phyloP scores from a whole-genome alignment of 164 flowering plant species.

The Annona cherimola region DNA sequence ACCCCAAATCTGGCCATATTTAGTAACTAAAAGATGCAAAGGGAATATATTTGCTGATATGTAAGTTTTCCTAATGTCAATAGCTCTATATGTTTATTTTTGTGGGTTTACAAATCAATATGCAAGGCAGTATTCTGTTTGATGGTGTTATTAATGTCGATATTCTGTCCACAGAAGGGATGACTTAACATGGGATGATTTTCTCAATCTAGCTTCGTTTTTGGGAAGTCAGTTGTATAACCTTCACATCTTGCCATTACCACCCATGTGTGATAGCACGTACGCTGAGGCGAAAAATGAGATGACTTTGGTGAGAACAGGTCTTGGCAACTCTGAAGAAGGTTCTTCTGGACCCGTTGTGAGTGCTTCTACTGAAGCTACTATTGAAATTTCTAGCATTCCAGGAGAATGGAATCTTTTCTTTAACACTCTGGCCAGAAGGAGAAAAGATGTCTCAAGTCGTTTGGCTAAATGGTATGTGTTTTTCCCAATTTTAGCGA shows the following conservation, averaged over 20 bases:
- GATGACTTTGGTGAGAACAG: conserved; percentile 3
- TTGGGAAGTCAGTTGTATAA: conserved; percentile 73
- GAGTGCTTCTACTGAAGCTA: conserved; percentile 22
- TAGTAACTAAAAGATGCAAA: conserved; percentile 72
- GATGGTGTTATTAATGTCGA: conserved; percentile 1
- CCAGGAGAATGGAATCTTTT: conserved; percentile 56
- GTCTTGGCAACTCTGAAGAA: not conserved
- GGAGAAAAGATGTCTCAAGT: conserved; percentile 40
- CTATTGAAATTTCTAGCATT: conserved; percentile 15
- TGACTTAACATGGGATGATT: conserved; percentile 47
- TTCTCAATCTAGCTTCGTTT: conserved; percentile 61
- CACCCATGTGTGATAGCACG: conserved; percentile 25
- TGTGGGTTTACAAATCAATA: not conserved
- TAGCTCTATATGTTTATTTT: not conserved
- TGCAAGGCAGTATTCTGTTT: not conserved
- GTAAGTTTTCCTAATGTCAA: conserved; percentile 38
- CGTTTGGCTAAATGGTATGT: conserved; percentile 73
- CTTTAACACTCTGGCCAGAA: conserved; percentile 40
- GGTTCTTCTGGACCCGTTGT: conserved; percentile 4
- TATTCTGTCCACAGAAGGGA: conserved; percentile 60
- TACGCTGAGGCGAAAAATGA: conserved; percentile 15
- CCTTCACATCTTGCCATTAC: conserved; percentile 73
- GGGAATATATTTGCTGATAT: conserved; percentile 74
- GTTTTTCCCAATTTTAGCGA: not conserved
- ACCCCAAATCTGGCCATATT: conserved; percentile 64